Base-by-base conservation (phyloP, 331 rosid genomes). In the Acacia pycnantha region DNA sequence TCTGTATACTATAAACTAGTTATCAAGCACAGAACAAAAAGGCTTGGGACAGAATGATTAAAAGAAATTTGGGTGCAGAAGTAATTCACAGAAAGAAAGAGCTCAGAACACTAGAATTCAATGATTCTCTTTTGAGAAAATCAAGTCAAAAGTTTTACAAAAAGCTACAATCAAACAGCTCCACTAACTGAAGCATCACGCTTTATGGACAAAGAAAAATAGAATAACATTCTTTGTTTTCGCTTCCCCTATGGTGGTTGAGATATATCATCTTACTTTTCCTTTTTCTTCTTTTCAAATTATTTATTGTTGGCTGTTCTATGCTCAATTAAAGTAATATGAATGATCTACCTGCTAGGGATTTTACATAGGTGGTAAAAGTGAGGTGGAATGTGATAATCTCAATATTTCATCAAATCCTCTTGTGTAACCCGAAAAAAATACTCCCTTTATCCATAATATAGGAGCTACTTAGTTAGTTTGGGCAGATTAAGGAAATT, bases 131-230 rank as follows among this genome's bases (percentile, higher is more conserved):
- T 85, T 81, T 54, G 87, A 65, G 75, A 56, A 84, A 77, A 72
- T 71, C n/a, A 22, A 82, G 88, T 84, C 89, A 85, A 88, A 88
- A 83, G 84, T 64, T 84, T 68, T 59, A 53, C 58, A 76, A 81
- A 71, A 85, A 76, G 73, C 76, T 66, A 81, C 50, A 81, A 75
- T 80, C 81, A 69, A 77, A 77, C 82, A 83, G 75, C 84, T 46
- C 78, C 78, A 81, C 61, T 78, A 70, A 79, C 82, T 85, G 81
- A 84, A 71, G 86, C 70, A 79, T 68, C 83, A 61, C 21, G 58
- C 50, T 51, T 85, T 54, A 73, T 61, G 81, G 76, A 75, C 77
- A 65, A 72, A 26, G 68, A 73, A 74, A 35, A 70, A 54, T 65
- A 44, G 40, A 44, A 70, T 69, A 69, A 40, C 37, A 58, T 71